A percentile compares a stretch with the other conserved stretches of the same genome.
phyloP scores from a whole-genome alignment of 1,284 basidiomycete species.

The Ustanciosporium gigantosporum region DNA sequence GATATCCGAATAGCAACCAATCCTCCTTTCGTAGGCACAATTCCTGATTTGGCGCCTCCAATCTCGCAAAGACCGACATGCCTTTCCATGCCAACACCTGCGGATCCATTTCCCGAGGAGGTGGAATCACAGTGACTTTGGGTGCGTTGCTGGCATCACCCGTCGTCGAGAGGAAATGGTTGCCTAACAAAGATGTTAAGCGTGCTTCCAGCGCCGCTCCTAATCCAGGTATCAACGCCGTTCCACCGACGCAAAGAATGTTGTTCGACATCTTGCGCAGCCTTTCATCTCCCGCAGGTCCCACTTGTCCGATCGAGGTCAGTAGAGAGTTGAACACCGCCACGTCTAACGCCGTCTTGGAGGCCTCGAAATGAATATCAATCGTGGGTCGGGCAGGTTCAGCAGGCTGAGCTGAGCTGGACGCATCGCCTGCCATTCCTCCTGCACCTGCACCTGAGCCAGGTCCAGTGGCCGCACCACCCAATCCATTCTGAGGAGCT shows the following conservation, averaged over 20 bases:
- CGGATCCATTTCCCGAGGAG: conserved; percentile 89
- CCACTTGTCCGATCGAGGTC: conserved; percentile 62
- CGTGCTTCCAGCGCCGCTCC: conserved; percentile 57
- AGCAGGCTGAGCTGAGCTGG: neutral
- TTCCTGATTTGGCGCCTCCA: conserved; percentile 79
- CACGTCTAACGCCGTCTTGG: conserved; percentile 87
- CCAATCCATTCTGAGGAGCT: conserved; percentile 5
- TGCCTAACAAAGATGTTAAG: conserved; percentile 13
- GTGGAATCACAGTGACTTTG: conserved; percentile 79
- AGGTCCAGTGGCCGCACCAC: neutral
- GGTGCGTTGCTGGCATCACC: conserved; percentile 37
- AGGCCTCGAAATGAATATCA: conserved; percentile 80
- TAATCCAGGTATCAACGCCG: conserved; percentile 66
- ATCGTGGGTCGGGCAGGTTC: conserved; percentile 61
- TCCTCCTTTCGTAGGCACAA: conserved; percentile 84
- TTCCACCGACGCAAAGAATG: conserved; percentile 82
- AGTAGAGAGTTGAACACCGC: conserved; percentile 80
- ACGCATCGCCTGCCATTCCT: neutral
- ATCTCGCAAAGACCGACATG: conserved; percentile 85
- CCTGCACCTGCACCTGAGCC: neutral
- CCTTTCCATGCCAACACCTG: conserved; percentile 92
- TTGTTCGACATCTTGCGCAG: conserved; percentile 85
- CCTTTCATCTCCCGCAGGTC: conserved; percentile 73
- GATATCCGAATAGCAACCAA: conserved; percentile 70
- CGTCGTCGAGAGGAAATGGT: conserved; percentile 14